phyloP scores from a whole-genome alignment of 345 rosid genomes.

The Rhodamnia rubescens region DNA sequence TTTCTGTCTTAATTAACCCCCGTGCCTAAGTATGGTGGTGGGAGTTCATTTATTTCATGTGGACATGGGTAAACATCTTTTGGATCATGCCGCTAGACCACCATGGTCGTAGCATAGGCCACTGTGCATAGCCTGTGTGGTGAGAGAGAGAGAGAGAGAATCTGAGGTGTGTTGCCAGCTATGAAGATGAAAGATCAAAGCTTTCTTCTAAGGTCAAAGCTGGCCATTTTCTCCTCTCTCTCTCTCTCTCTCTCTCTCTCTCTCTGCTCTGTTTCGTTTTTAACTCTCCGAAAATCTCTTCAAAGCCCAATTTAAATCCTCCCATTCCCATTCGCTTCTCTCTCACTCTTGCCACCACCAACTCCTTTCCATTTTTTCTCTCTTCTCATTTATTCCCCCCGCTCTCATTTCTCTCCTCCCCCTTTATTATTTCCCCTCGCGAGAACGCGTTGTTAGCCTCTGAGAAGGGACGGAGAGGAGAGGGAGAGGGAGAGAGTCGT shows the following conservation, averaged over 20 bases:
- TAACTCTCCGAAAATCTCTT: neutral
- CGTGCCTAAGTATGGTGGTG: neutral
- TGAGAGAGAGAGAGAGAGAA: constrained; percentile 13
- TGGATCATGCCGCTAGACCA: neutral
- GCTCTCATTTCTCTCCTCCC: constrained; percentile 5
- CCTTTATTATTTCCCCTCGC: constrained; percentile 13
- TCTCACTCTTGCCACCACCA: neutral
- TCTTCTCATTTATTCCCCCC: constrained; percentile 12
- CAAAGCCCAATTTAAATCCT: neutral
- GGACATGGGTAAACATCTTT: neutral
- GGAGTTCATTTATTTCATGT: neutral
- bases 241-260: no score
- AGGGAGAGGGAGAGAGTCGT: neutral
- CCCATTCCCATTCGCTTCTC: neutral
- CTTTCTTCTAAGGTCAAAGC: constrained; percentile 77
- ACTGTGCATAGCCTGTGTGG: neutral
- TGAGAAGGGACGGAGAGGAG: neutral
- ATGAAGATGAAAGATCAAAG: constrained; percentile 56
- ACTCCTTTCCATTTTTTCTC: neutral
- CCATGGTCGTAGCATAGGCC: neutral
- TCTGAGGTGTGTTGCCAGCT: constrained; percentile 70
- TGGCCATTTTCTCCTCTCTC: constrained; percentile 40
- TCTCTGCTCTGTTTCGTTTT: neutral
- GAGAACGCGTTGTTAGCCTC: constrained; percentile 16
- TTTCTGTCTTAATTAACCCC: neutral